Evolutionary conservation across 306 rosid species (phyloP), one percentile per base, ranked within the genome.

Genomic region (Vigna radiata): DNA sequence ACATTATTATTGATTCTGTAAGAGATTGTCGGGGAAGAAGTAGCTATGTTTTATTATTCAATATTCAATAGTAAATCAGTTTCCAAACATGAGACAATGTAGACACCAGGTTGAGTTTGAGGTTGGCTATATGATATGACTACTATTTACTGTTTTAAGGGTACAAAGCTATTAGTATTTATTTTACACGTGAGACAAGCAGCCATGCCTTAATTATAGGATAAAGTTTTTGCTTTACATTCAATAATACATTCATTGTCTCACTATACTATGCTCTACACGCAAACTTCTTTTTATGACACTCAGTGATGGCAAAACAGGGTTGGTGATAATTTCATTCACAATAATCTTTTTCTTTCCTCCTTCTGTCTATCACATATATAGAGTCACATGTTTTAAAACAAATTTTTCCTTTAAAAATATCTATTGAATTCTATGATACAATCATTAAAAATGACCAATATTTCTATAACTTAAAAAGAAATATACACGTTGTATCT

Each of bases 1-100:
- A 48, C 66, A 69, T 39, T 79, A 63, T 75, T 36, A 8, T 61
- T 3, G 56, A 46, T 7, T 70, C 62, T 83, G 70, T 13, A 59
- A 72, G 81, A 53, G 52, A 47, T 75, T 78, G 84, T 70, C 37
- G 75, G 87, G 81, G 84, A 65, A 75, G 72, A 83, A 79, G 60
- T 67, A 79, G 12, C 41, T 1, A 63, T 59, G 58, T 14, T 62
- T 55, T 47, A 54, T 79, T 4, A 50, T 59, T 68, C 43, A 54
- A 52, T 4, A 50, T 59, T 68, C 43, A 54, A 52, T 55, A 44
- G 56, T 58, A 27, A 48, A 62, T 70, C 39, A 71, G 75, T 46
- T 73, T 79, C 73, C 59, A 83, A 70, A 29, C 27, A 55, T 27
- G 72, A 37, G 74, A 79, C 81, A 73, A 70, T 23, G 12, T 41